Conservation (phyloP, 257 asterid species). For the Petunia axillaris region DNA sequence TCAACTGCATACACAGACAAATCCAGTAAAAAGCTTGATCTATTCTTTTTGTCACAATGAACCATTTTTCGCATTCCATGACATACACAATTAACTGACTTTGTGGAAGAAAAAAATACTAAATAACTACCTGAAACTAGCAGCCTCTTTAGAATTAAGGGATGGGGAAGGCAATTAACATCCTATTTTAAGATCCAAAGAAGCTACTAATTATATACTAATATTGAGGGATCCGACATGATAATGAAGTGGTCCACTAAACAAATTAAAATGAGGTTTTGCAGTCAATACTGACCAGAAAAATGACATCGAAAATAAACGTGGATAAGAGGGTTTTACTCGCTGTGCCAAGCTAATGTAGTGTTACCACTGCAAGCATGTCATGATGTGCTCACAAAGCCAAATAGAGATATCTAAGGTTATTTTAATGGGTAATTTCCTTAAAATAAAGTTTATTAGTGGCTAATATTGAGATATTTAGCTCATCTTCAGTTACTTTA, state of each 20-base stretch:
- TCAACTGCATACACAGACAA: slow-evolving; percentile 63
- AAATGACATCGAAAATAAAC: neutral
- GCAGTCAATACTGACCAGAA: neutral
- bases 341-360: neutral
- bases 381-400: neutral
- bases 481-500: neutral
- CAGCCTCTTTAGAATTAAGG: neutral
- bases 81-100: neutral
- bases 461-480: slow-evolving; percentile 6
- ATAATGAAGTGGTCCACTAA: slow-evolving; percentile 15
- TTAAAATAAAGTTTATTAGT: neutral
- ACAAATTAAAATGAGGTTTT: neutral
- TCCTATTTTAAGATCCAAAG: neutral
- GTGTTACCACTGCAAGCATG: slow-evolving; percentile 1
- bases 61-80: neutral
- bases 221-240: neutral
- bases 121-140: slow-evolving; percentile 8
- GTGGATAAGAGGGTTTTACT: too few relatives aligned
- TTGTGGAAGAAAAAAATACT: neutral
- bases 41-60: neutral
- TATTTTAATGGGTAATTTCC: neutral
- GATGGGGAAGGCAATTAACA: slow-evolving; percentile 22
- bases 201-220: neutral
- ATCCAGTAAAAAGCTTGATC: slow-evolving; percentile 21
- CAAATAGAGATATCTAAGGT: neutral